Conservation (phyloP, 345 rosid species). For the Dovyalis caffra region DNA sequence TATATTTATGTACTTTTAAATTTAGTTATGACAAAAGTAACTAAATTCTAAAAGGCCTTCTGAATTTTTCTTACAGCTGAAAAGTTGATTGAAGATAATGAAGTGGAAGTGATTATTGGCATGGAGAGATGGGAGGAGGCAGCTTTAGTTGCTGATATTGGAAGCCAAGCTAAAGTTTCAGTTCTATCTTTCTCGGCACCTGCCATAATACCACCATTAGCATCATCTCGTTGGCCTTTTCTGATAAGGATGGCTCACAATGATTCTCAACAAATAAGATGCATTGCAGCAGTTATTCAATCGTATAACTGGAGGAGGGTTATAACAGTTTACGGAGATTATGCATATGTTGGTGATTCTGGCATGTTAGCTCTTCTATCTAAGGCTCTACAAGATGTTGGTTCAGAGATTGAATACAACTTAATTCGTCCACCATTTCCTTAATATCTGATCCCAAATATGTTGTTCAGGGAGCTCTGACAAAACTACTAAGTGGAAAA, state of each 20-base stretch:
- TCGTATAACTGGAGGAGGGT: conserved; percentile 42
- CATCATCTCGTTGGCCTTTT: conserved; percentile 38
- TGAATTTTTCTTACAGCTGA: conserved; percentile 27
- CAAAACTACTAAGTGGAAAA: not conserved
- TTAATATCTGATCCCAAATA: conserved; percentile 20
- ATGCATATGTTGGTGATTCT: conserved; percentile 27
- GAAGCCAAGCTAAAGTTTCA: conserved; percentile 33
- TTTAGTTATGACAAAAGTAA: too few relatives aligned
- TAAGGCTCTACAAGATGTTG: conserved; percentile 24
- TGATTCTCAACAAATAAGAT: conserved; percentile 30
- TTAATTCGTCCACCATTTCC: conserved; percentile 42
- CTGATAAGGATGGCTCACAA: conserved; percentile 35
- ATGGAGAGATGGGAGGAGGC: conserved; percentile 51
- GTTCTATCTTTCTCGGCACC: conserved; percentile 42
- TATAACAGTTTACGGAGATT: conserved; percentile 37
- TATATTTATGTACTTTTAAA: too few relatives aligned
- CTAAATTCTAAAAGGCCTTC: not conserved
- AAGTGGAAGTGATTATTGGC: conserved; percentile 42
- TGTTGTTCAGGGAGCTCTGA: conserved; percentile 29
- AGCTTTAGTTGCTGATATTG: conserved; percentile 40
- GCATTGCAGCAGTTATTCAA: conserved; percentile 38
- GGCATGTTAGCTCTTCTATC: conserved; percentile 32
- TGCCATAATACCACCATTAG: conserved; percentile 19
- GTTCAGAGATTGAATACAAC: conserved; percentile 38
- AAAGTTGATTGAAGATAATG: conserved; percentile 34